phyloP scores from a whole-genome alignment of 2,329 filamentous ascomycete species.

The Dryadomyces quercivorus region DNA sequence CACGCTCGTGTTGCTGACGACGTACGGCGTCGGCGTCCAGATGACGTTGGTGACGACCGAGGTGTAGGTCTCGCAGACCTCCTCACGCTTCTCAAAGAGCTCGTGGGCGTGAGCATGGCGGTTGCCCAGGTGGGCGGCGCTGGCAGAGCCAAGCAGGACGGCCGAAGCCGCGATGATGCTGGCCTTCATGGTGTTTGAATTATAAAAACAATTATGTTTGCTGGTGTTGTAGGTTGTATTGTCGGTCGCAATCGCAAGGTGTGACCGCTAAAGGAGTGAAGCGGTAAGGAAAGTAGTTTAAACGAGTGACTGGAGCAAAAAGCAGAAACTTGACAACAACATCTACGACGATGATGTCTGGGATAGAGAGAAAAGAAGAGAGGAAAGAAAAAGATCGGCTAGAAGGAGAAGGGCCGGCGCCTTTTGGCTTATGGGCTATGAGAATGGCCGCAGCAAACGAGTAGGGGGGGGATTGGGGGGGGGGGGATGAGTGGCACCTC shows the following conservation, averaged over 20 bases:
- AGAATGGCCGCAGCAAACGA: neutral
- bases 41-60: conserved; percentile 56
- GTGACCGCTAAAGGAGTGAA: conserved; percentile 85
- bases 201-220: conserved; percentile 4
- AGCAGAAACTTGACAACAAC: conserved; percentile 35
- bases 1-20: neutral
- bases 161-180: conserved; percentile 54
- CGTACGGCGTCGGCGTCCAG: neutral
- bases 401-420: neutral
- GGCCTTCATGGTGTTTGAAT: conserved; percentile 53
- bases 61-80: conserved; percentile 60
- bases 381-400: conserved; percentile 8
- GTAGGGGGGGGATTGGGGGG: neutral
- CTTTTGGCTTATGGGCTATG: neutral
- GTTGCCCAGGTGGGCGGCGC: conserved; percentile 45
- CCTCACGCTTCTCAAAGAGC: conserved; percentile 38
- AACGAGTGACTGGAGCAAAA: conserved; percentile 39
- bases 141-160: conserved; percentile 44
- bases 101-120: conserved; percentile 37
- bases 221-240: conserved; percentile 11
- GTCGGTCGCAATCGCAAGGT: conserved; percentile 36
- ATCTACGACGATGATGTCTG: conserved; percentile 32
- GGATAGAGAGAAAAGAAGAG: conserved; percentile 13
- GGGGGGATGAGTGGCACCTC: neutral
- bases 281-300: conserved; percentile 42